Evolutionary conservation across 306 rosid genomes (phyloP), one percentile per base, ranked within the genome.

Genomic region (Sechiopsis laciniata): DNA sequence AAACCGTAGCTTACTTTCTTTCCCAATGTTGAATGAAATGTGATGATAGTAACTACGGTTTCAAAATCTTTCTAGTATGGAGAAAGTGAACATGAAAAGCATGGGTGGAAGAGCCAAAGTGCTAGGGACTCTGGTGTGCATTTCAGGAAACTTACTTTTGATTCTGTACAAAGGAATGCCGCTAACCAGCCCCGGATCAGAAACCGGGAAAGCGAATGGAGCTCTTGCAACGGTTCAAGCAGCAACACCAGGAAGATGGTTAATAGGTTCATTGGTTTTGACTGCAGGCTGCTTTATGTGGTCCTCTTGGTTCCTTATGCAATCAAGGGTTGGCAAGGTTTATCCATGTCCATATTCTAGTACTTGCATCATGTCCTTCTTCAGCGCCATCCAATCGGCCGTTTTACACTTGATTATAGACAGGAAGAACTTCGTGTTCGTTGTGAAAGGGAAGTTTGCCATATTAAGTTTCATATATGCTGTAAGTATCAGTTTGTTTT

Each of bases 291-390:
- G 89, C 79, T 20, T 90, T 63, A 45, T 85, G 79, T 93, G 98
- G 98, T 85, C 94, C 12, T 90, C 97, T 24, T 93, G 98, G 98
- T 93, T 90, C 63, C 88, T 94, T 17, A 81, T 90, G 79, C 98
- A 94, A 84, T 83, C 87, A 67, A 83, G 82, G 78, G 83, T 90
- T 54, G 80, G 94, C 74, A 80, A 82, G 67, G 85, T 48, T 58
- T 90, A 83, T 66, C 89, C 96, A 57, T 89, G 77, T 73, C 92
- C 89, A 69, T 94, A 89, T 80, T 83, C 98, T 71, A 85, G 96
- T 93, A 90, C 92, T 2, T 86, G 95, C 52, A 84, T 94, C 55
- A 56, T 90, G 78, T 88, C 89, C 21, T 82, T 89, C 51, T 94
- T 90, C 70, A 81, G 90, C 10, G 83, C 87, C 80, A 73, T 85